Evolutionary conservation across 495 filamentous ascomycete species (phyloP).

Genomic region (Endocarpon pusillum): DNA sequence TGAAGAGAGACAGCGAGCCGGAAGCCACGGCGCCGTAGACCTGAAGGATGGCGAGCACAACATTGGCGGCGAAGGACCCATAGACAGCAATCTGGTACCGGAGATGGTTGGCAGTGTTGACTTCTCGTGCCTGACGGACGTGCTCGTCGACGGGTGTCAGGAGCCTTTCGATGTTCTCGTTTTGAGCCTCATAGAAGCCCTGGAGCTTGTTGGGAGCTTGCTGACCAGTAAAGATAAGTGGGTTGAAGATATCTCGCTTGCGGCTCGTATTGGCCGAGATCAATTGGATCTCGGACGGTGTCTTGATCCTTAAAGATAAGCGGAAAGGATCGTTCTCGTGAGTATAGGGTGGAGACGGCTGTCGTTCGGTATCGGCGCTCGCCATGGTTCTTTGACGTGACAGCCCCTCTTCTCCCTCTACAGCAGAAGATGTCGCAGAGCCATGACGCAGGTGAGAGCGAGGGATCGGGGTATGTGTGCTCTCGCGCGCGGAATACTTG

Average conservation of each 20-base stretch:
- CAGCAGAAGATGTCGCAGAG: slow-evolving; percentile 19
- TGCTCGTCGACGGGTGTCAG: slow-evolving; percentile 91
- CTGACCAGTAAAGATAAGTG: slow-evolving; percentile 22
- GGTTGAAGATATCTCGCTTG: slow-evolving; percentile 43
- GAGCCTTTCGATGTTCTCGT: slow-evolving; percentile 80
- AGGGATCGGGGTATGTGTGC: background rate
- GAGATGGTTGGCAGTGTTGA: slow-evolving; percentile 62
- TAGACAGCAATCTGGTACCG: slow-evolving; percentile 80
- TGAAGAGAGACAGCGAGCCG: slow-evolving; percentile 83
- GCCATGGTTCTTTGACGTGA: slow-evolving; percentile 18
- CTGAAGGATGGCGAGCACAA: slow-evolving; percentile 62
- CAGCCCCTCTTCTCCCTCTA: slow-evolving; percentile 14
- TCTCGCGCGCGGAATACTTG: background rate
- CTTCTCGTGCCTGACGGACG: slow-evolving; percentile 56
- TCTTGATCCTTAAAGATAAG: slow-evolving; percentile 64
- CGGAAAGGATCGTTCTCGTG: slow-evolving; percentile 61
- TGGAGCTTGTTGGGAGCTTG: slow-evolving; percentile 42
- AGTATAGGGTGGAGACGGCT: slow-evolving; percentile 40
- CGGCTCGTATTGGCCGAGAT: slow-evolving; percentile 72
- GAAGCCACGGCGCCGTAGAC: slow-evolving; percentile 79
- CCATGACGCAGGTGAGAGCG: background rate
- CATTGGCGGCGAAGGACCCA: slow-evolving; percentile 76
- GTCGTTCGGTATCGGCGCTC: slow-evolving; percentile 46
- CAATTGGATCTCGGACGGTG: slow-evolving; percentile 53
- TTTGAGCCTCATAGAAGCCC: slow-evolving; percentile 80